phyloP scores from a whole-genome alignment of 768 basidiomycete species.

The Rhodotorula toruloides region DNA sequence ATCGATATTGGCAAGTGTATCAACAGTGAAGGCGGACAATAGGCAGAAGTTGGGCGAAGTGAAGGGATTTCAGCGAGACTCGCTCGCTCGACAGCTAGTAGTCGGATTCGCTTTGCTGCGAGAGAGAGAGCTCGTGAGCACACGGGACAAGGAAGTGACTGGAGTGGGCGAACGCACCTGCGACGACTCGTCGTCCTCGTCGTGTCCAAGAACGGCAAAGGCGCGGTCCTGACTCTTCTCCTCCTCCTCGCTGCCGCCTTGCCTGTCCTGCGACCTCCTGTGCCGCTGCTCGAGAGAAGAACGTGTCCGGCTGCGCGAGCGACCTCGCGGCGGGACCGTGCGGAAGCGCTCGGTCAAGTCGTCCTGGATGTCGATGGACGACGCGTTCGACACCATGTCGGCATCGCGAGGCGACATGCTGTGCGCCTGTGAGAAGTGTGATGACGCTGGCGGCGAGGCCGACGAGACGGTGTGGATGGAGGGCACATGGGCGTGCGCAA shows the following conservation, averaged over 20 bases:
- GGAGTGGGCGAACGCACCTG: neutral
- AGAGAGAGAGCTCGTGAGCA: too few species aligned
- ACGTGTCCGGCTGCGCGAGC: neutral
- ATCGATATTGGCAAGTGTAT: too few species aligned
- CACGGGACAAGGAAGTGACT: too few species aligned
- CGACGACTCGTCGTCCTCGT: constrained; percentile 9
- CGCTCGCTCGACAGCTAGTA: too few species aligned
- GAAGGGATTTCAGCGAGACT: too few species aligned
- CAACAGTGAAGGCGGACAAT: too few species aligned
- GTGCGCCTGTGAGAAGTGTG: neutral
- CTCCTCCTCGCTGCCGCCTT: neutral
- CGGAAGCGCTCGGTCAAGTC: constrained; percentile 16
- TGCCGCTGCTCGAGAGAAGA: neutral
- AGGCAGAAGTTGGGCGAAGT: too few species aligned
- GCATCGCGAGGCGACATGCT: neutral
- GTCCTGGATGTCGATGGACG: constrained; percentile 32
- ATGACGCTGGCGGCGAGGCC: neutral
- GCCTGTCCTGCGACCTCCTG: constrained; percentile 1
- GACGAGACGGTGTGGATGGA: neutral
- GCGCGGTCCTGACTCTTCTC: constrained; percentile 21
- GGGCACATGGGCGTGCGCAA: neutral
- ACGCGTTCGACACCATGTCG: constrained; percentile 5
- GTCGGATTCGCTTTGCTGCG: too few species aligned
- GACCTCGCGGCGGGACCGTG: constrained; percentile 1
- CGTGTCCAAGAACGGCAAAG: constrained; percentile 29